A percentile compares a stretch with the other conserved stretches of the same genome.
phyloP scores from a whole-genome alignment of 768 basidiomycete genomes.

The Rhizopogon vinicolor region DNA sequence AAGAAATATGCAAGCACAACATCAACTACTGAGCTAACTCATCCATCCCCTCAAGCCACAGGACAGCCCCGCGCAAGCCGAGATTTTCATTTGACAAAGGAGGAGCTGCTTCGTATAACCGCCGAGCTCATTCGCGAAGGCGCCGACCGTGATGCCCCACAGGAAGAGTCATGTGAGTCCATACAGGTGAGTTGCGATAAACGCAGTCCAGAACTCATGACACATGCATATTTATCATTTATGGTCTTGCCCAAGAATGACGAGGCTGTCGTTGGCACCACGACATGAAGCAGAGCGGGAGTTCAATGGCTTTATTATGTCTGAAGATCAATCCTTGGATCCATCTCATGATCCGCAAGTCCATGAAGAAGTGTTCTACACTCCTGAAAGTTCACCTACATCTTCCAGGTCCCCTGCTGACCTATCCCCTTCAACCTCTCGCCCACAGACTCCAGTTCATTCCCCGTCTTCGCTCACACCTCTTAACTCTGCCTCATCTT shows the following conservation, averaged over 20 bases:
- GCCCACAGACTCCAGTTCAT: conserved; percentile 10
- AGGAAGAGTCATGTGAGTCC: conserved; percentile 9
- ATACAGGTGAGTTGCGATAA: conserved; percentile 14
- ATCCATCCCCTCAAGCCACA: not conserved
- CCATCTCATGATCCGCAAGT: conserved; percentile 15
- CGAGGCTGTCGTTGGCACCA: not conserved
- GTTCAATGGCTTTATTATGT: not conserved
- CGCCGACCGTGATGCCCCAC: not conserved
- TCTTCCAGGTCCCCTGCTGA: conserved; percentile 35
- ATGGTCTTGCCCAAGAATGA: not conserved
- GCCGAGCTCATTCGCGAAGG: conserved; percentile 8
- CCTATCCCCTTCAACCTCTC: conserved; percentile 21
- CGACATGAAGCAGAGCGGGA: not conserved
- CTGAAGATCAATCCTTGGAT: not conserved
- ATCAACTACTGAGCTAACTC: not conserved
- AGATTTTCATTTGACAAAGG: conserved; percentile 48
- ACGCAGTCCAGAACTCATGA: not conserved
- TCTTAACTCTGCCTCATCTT: conserved; percentile 22
- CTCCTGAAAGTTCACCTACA: conserved; percentile 52
- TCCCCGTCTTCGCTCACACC: too few species aligned
- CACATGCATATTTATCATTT: conserved; percentile 1
- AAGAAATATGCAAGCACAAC: conserved; percentile 43
- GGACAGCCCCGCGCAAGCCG: conserved; percentile 19
- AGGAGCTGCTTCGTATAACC: conserved; percentile 46
- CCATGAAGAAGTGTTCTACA: conserved; percentile 51